A percentile compares a stretch with the other conserved stretches of the same genome.
Conservation (phyloP, 257 asterid species). For the Leonotis leonurus region DNA sequence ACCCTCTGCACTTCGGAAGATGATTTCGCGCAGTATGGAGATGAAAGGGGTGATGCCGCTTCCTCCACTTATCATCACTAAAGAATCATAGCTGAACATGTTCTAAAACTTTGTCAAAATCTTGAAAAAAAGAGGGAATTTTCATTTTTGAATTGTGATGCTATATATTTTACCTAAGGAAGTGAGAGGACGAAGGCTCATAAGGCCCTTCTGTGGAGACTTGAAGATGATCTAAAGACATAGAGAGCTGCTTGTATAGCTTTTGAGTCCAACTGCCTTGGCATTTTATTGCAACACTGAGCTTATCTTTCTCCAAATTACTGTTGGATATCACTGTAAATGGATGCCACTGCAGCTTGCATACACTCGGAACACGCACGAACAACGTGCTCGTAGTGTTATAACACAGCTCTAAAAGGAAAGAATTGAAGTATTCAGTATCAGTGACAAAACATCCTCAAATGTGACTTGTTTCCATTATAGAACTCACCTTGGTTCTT, state of each 20-base stretch:
- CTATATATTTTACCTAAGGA: constrained; percentile 30
- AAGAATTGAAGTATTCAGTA: neutral
- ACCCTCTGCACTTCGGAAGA: constrained; percentile 16
- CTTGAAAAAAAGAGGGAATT: neutral
- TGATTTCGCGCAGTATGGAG: constrained; percentile 42
- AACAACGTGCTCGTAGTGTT: constrained; percentile 39
- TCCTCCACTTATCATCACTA: constrained; percentile 67
- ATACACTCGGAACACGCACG: constrained; percentile 33
- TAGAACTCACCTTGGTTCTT: constrained; percentile 61
- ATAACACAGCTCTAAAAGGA: constrained; percentile 26
- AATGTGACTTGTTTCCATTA: too few relatives aligned
- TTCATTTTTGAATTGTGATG: neutral
- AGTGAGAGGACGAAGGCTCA: constrained; percentile 35
- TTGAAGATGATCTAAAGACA: constrained; percentile 29
- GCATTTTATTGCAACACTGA: constrained; percentile 32
- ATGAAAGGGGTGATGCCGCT: constrained; percentile 55
- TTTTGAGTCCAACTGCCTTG: constrained; percentile 39
- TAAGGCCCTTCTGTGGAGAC: constrained; percentile 57
- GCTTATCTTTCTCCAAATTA: constrained; percentile 25
- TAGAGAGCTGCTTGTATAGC: constrained; percentile 27
- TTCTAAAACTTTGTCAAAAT: too few relatives aligned
- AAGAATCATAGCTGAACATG: constrained; percentile 27
- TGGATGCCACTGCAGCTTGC: constrained; percentile 54
- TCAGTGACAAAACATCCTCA: too few relatives aligned
- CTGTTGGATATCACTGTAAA: constrained; percentile 37